Percentiles rank a stretch among this genome's conserved stretches.
Conservation (phyloP, 1,284 basidiomycete species). For the Ceratobasidium sp. region DNA sequence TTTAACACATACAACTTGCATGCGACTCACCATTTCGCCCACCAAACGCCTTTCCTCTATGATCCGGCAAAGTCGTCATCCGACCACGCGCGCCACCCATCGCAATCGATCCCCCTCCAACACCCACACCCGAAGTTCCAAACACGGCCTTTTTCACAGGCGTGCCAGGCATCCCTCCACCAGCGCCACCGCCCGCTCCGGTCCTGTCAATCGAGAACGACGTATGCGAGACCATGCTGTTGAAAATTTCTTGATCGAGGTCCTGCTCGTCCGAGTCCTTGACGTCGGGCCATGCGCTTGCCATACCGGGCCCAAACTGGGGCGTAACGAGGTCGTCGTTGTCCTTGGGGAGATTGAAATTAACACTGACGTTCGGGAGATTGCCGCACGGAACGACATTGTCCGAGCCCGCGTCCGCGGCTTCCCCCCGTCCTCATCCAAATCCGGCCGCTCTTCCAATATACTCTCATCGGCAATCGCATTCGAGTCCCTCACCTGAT, state of each 20-base stretch:
- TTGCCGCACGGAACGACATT: constrained; percentile 30
- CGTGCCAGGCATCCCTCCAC: constrained; percentile 77
- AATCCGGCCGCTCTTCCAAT: constrained; percentile 6
- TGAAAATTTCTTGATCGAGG: constrained; percentile 78
- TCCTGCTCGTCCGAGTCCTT: constrained; percentile 60
- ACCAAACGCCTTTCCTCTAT: constrained; percentile 34
- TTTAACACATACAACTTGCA: not conserved
- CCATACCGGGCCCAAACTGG: constrained; percentile 64
- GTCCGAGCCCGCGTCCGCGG: constrained; percentile 31
- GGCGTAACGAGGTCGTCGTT: constrained; percentile 76
- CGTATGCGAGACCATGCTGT: constrained; percentile 67
- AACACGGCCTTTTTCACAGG: constrained; percentile 73
- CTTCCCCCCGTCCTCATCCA: constrained; percentile 10
- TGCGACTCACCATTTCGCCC: constrained; percentile 27
- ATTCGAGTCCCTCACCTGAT: constrained; percentile 51
- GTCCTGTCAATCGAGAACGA: constrained; percentile 62
- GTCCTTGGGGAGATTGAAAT: constrained; percentile 16
- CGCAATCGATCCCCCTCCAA: constrained; percentile 18
- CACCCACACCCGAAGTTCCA: constrained; percentile 2
- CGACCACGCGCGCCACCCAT: constrained; percentile 36
- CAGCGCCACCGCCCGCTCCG: constrained; percentile 61
- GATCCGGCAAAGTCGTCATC: constrained; percentile 42
- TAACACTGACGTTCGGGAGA: constrained; percentile 5
- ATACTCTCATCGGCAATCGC: constrained; percentile 59
- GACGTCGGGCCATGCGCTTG: constrained; percentile 74